Conservation (phyloP, 192 early-diverging fungal genomes). For the Entomortierella beljakovae region DNA sequence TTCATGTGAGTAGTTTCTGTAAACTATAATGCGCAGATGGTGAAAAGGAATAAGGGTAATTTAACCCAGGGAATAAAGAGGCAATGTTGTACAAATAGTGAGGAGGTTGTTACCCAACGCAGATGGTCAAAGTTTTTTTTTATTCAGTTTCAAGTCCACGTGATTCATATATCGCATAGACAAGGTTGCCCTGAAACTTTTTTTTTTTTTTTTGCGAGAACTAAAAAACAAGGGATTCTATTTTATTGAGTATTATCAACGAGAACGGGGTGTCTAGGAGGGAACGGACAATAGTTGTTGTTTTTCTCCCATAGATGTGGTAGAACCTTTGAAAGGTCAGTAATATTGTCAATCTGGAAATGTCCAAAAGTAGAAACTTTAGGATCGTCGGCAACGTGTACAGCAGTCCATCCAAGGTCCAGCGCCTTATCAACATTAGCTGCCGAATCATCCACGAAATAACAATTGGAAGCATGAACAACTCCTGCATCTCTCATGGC, state of each 20-base stretch:
- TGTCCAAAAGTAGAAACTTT: slow-evolving; percentile 58
- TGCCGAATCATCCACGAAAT: slow-evolving; percentile 81
- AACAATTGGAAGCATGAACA: slow-evolving; percentile 66
- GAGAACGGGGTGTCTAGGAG: no score
- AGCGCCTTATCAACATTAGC: slow-evolving; percentile 74
- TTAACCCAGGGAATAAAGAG: not conserved
- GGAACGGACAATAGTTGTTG: not conserved
- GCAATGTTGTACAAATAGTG: not conserved
- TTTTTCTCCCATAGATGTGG: slow-evolving; percentile 65
- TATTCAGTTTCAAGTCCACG: no score
- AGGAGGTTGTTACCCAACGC: no score
- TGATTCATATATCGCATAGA: not conserved
- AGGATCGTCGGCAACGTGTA: slow-evolving; percentile 62
- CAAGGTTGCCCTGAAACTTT: not conserved
- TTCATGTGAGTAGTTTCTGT: slow-evolving; percentile 20
- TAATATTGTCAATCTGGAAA: slow-evolving; percentile 69
- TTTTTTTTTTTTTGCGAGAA: not conserved
- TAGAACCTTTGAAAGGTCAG: slow-evolving; percentile 69
- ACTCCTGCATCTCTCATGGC: slow-evolving; percentile 79
- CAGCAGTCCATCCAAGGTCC: slow-evolving; percentile 63
- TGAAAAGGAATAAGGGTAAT: not conserved
- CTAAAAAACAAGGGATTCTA: no score
- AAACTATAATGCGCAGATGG: not conserved
- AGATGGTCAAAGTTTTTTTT: no score
- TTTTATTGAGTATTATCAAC: not conserved